Conservation (phyloP, 1,284 basidiomycete species). For the Hymenochaete sp. region DNA sequence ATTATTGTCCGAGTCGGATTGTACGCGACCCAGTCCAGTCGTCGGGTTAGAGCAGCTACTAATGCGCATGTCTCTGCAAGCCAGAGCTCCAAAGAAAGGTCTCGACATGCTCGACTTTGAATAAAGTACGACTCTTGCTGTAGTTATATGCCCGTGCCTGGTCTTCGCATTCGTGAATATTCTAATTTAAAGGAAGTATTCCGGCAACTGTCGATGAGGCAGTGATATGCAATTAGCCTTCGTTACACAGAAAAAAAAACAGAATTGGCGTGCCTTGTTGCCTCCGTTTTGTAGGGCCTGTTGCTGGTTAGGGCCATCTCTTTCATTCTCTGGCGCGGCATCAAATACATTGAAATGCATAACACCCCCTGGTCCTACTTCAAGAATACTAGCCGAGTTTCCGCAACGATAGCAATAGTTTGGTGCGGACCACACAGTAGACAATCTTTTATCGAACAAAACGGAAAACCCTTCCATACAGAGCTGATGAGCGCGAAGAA, state of each 20-base stretch:
- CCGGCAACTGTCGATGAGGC: slow-evolving; percentile 11
- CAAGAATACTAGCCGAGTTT: slow-evolving; percentile 93
- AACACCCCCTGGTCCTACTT: slow-evolving; percentile 83
- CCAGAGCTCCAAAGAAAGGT: too few species aligned
- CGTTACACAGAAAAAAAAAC: background rate
- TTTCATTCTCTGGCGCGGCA: slow-evolving; percentile 96
- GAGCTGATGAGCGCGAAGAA: slow-evolving; percentile 95
- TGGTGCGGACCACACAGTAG: slow-evolving; percentile 97
- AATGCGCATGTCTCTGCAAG: too few species aligned
- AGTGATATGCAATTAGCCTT: background rate
- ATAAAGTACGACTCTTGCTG: too few species aligned
- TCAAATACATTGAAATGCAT: slow-evolving; percentile 99
- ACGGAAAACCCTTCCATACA: slow-evolving; percentile 99
- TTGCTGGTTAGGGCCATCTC: slow-evolving; percentile 72
- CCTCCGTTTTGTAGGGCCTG: slow-evolving; percentile 61
- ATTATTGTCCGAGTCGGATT: too few species aligned
- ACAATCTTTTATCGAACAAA: slow-evolving; percentile 89
- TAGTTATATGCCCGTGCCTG: too few species aligned
- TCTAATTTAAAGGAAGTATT: slow-evolving; percentile 18
- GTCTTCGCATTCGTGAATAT: too few species aligned
- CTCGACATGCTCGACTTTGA: too few species aligned
- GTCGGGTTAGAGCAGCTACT: too few species aligned
- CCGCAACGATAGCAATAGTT: slow-evolving; percentile 99
- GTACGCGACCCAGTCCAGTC: too few species aligned
- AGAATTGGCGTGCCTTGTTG: slow-evolving; percentile 46